These are phyloP conservation scores for Lotus japonicus DNA, from an alignment of 306 rosid species.

Conservation along the genomic window DNA sequence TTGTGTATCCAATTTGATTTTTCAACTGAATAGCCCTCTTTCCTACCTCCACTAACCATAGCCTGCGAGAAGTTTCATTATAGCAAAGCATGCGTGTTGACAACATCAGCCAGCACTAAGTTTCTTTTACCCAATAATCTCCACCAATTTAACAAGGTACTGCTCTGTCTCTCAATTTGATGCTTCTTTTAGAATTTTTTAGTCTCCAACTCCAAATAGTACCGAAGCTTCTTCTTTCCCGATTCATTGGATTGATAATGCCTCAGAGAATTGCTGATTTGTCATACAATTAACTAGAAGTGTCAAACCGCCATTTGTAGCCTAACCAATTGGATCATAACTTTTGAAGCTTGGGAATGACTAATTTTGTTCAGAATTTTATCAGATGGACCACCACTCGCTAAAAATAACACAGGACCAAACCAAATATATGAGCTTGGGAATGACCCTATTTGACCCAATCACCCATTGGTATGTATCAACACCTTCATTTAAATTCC, in stretches of 20 bases:
- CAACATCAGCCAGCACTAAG: constrained; percentile 30
- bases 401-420: constrained; percentile 1
- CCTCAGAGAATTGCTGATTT: neutral
- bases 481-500: neutral
- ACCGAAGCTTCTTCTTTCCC: neutral
- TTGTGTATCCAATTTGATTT: neutral
- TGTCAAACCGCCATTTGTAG: neutral
- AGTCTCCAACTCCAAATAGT: neutral
- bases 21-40: constrained; percentile 3
- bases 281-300: neutral
- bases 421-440: neutral
- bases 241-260: neutral
- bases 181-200: neutral
- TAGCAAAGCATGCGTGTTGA: constrained; percentile 33
- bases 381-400: constrained; percentile 19
- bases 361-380: neutral
- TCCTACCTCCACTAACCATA: constrained; percentile 33
- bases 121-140: neutral
- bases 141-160: neutral
- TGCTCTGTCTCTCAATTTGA: neutral
- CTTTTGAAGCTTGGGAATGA: constrained; percentile 10
- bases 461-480: too few relatives aligned
- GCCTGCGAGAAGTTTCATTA: constrained; percentile 23
- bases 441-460: too few relatives aligned
- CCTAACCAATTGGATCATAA: neutral